A percentile compares a stretch with the other conserved stretches of the same genome.
phyloP scores from a whole-genome alignment of 1,284 basidiomycete species.

The Ustilago crameri region DNA sequence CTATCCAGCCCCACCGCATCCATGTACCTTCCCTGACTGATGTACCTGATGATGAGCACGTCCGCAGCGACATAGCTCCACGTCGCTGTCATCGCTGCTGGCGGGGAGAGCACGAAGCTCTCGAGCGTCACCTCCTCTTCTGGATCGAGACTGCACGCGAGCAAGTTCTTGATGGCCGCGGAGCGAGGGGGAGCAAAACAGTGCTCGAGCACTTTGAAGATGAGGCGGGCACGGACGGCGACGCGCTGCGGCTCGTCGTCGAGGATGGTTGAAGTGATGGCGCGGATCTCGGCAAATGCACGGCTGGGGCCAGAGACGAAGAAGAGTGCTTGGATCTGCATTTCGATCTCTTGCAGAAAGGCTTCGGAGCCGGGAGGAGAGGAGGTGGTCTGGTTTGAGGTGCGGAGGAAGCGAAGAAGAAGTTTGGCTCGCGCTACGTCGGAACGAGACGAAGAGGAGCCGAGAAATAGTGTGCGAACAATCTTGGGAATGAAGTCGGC shows the following conservation, averaged over 20 bases:
- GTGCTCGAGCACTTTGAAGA: conserved; percentile 44
- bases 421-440: conserved; percentile 39
- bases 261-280: conserved; percentile 25
- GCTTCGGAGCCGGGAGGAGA: conserved; percentile 31
- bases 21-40: conserved; percentile 58
- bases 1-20: conserved; percentile 60
- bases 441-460: conserved; percentile 15
- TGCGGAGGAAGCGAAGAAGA: conserved; percentile 46
- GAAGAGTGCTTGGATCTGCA: conserved; percentile 43
- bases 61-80: conserved; percentile 55
- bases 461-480: conserved; percentile 35
- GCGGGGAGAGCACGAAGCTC: conserved; percentile 42
- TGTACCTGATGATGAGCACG: conserved; percentile 55
- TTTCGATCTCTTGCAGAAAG: conserved; percentile 39
- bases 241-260: conserved; percentile 39
- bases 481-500: conserved; percentile 54
- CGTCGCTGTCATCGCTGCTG: conserved; percentile 43
- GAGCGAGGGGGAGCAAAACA: conserved; percentile 56
- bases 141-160: conserved; percentile 42
- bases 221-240: conserved; percentile 36
- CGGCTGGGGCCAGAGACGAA: conserved; percentile 39
- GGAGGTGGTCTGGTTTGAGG: conserved; percentile 34
- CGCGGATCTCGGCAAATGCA: conserved; percentile 35
- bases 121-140: conserved; percentile 47
- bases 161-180: conserved; percentile 50